Conservation (phyloP, 192 early-diverging fungal species). For the Backusella parvicylindrica region DNA sequence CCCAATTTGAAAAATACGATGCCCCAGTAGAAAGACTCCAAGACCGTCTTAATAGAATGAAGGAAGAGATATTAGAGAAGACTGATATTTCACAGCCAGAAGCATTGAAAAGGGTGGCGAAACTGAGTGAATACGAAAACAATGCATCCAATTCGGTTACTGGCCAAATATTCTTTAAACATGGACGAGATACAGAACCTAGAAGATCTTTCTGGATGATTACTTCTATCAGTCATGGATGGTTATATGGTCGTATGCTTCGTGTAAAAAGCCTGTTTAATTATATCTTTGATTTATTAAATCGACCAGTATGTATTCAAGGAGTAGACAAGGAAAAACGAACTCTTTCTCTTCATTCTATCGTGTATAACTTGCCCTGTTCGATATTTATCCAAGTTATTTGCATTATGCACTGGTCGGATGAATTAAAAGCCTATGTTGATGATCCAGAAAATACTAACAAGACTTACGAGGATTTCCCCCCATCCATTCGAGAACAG, state of each 20-base stretch:
- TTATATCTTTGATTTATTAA: conserved; percentile 7
- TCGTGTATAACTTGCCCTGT: conserved; percentile 1
- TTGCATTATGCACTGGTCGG: neutral
- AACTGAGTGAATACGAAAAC: neutral
- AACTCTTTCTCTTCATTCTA: neutral
- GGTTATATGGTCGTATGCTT: conserved; percentile 10
- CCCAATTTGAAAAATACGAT: neutral
- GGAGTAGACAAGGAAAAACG: neutral
- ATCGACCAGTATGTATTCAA: neutral
- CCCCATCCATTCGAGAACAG: neutral
- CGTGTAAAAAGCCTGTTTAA: conserved; percentile 19
- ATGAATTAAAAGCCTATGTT: neutral
- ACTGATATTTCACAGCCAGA: neutral
- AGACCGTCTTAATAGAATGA: conserved; percentile 8
- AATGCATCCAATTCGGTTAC: neutral
- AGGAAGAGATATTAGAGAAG: neutral
- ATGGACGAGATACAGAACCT: neutral
- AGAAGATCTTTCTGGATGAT: neutral
- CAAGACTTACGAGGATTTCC: neutral
- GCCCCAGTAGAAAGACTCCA: neutral
- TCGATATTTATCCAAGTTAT: neutral
- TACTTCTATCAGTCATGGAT: conserved; percentile 10
- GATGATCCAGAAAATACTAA: neutral
- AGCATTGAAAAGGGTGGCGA: neutral
- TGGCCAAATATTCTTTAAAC: neutral